Evolutionary conservation across 768 basidiomycete species (phyloP).

Genomic region (Tubosaeta sp.): DNA sequence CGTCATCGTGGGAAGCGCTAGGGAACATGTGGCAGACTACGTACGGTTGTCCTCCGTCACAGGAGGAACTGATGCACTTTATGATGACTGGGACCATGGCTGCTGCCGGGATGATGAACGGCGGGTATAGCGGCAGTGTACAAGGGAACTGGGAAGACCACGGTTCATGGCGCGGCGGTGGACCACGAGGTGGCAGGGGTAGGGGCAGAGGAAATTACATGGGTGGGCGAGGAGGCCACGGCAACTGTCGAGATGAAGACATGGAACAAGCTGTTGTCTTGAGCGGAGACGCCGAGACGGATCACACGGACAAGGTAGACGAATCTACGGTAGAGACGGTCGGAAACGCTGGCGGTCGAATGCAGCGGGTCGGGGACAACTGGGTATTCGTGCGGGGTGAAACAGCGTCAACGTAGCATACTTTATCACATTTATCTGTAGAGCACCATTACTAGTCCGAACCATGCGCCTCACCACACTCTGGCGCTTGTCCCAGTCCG

Average conservation of each 20-base stretch:
- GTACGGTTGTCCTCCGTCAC: constrained; percentile 62
- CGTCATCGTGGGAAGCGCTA: constrained; percentile 76
- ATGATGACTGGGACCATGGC: constrained; percentile 42
- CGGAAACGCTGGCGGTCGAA: constrained; percentile 42
- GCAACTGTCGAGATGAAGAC: constrained; percentile 45
- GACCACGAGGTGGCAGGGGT: constrained; percentile 34
- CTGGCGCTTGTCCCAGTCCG: constrained; percentile 8
- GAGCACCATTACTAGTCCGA: constrained; percentile 2
- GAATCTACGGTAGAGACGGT: constrained; percentile 5
- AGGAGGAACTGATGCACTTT: constrained; percentile 75
- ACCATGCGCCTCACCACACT: constrained; percentile 18
- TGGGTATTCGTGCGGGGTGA: constrained; percentile 63
- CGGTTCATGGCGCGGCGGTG: constrained; percentile 33
- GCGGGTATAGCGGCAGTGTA: constrained; percentile 11
- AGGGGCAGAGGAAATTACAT: constrained; percentile 36
- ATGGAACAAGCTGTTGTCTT: constrained; percentile 45
- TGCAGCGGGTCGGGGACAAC: constrained; percentile 68
- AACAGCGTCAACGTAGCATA: constrained; percentile 12
- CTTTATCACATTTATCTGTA: constrained; percentile 22
- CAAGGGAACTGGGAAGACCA: constrained; percentile 24
- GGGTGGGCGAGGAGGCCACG: constrained; percentile 34
- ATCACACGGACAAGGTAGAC: constrained; percentile 1
- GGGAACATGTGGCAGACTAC: constrained; percentile 74
- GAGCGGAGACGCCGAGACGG: constrained; percentile 40
- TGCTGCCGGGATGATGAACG: constrained; percentile 10